Evolutionary conservation across 139 green algal species (phyloP).

Genomic region (Auxenochlorella pyrenoidosa): DNA sequence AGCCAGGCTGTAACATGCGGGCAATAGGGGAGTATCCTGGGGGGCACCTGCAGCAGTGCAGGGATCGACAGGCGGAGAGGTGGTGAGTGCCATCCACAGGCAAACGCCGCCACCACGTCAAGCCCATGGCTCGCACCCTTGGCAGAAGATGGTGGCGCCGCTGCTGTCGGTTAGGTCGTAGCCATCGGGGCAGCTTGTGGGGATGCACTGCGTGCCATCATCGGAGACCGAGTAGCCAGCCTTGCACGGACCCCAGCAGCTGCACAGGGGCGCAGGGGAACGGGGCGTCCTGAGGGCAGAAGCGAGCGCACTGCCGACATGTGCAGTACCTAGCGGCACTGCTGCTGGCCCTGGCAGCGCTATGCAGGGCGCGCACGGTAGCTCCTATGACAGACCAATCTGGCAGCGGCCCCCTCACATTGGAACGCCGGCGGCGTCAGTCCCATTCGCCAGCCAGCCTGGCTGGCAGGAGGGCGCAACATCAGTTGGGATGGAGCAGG

Average conservation of each 20-base stretch:
- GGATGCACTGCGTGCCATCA: neutral
- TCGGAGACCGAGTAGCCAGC: neutral
- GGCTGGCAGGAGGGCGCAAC: neutral
- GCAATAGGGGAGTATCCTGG: neutral
- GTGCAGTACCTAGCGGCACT: no score
- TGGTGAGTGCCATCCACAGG: neutral
- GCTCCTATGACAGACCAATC: neutral
- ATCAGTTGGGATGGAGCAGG: neutral
- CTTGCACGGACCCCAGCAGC: neutral
- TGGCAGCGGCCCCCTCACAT: neutral
- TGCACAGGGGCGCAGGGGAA: neutral
- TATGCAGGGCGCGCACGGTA: neutral
- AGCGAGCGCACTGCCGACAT: neutral
- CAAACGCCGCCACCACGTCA: no score
- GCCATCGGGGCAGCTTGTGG: neutral
- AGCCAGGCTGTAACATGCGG: neutral
- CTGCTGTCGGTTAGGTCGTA: neutral
- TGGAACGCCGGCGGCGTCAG: neutral
- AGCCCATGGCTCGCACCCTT: neutral
- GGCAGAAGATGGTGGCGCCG: neutral
- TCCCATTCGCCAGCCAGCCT: neutral
- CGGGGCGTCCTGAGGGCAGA: no score
- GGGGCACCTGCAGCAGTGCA: neutral
- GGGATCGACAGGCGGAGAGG: neutral
- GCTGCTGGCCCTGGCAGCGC: neutral